Base-by-base conservation (phyloP, 495 filamentous ascomycete genomes). In the Cercophora sp. region DNA sequence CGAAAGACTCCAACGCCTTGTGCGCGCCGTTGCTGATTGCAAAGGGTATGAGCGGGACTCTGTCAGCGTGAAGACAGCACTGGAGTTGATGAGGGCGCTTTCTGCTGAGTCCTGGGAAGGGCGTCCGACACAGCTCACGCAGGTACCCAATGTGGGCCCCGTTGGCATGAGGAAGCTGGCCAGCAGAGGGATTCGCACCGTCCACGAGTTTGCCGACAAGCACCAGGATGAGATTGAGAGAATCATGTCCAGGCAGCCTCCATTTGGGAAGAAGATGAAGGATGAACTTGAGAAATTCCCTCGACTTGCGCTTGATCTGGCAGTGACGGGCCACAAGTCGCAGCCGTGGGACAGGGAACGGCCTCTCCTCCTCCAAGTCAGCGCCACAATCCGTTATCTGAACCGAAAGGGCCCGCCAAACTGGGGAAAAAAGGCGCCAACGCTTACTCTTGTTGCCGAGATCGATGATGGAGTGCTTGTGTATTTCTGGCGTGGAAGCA, bases 21-120 rank as follows among this genome's bases (percentile, higher is more conserved):
- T 92, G 15, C 82, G 89, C 6, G 96, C 91, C 56, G 78, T 96
- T 8, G 80, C 95, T 41, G 93, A 97, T 34, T 96, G 91, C 58
- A 83, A 89, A 57, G 77, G 86, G 8, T 56, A 74, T 18, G 77
- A 84, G 5, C 70, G 80, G 6, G 90, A 96, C 60, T 82, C 87
- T 0, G 60, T 85, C 3, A 71, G 83, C 8, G 78, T 80, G 8
- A 78, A 79, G 40, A 86, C 84, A 53, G 86, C 88, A 9, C 73
- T 97, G 13, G 88, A 94, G 60, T 76, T 97, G 16, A 77, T 83
- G 5, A 76, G 94, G 52, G 88, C 88, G 50, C 76, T 97, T 34
- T 77, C 80, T 24, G 90, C 89, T 9, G 82, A 79, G 52, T 86
- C 83, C 3, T 97, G 94, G 94, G 94, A 97, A 54, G 81, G 86